These are phyloP conservation scores for Beta macrorhiza DNA, from an alignment of 179 eudicot genomes.

Conservation along the genomic window DNA sequence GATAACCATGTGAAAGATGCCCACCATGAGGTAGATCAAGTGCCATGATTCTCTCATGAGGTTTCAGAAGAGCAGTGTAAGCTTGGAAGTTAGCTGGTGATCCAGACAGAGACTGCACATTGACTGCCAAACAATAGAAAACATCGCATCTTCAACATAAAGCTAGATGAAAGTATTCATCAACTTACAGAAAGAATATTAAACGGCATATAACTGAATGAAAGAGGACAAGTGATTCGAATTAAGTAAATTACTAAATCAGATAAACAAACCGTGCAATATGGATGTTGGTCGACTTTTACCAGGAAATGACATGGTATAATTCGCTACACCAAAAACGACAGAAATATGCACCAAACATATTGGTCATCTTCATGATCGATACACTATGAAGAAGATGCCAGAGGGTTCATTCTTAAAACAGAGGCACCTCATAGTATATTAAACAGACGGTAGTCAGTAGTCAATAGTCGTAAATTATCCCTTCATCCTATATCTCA, in stretches of 20 bases:
- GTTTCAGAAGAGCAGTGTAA: slow-evolving; percentile 89
- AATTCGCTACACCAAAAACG: neutral
- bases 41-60: slow-evolving; percentile 99
- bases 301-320: neutral
- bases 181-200: neutral
- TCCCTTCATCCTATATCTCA: neutral
- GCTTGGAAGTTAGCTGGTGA: slow-evolving; percentile 98
- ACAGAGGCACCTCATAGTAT: neutral
- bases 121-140: slow-evolving; percentile 55
- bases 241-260: neutral
- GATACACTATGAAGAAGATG: no score
- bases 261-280: neutral
- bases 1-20: slow-evolving; percentile 99
- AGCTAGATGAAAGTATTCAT: neutral
- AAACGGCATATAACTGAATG: neutral
- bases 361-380: neutral
- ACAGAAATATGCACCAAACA: neutral
- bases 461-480: neutral
- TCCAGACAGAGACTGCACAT: slow-evolving; percentile 95
- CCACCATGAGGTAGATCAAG: slow-evolving; percentile 99
- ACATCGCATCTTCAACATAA: slow-evolving; percentile 9
- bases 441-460: neutral
- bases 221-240: neutral
- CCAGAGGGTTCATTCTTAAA: neutral
- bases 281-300: neutral